A percentile compares a stretch with the other conserved stretches of the same genome.
phyloP scores from a whole-genome alignment of 1,284 basidiomycete genomes.

The Omphalotus olearius region DNA sequence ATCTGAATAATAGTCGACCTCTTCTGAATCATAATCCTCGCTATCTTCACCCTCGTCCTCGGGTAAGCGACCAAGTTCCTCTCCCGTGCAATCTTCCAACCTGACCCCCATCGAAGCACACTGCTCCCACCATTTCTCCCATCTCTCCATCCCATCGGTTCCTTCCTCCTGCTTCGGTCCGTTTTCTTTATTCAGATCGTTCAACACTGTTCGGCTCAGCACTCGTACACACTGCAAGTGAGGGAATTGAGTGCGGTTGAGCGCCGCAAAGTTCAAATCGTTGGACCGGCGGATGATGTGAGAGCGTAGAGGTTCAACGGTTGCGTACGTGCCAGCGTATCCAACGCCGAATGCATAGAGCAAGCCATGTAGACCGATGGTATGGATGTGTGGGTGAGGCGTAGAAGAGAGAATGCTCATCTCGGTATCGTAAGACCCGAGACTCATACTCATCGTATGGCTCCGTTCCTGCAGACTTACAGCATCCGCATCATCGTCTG shows the following conservation, averaged over 20 bases:
- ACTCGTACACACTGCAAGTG: constrained; percentile 52
- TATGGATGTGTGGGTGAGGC: constrained; percentile 53
- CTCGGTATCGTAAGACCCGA: constrained; percentile 1
- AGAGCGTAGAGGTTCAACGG: constrained; percentile 38
- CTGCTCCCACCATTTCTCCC: constrained; percentile 63
- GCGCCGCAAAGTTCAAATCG: constrained; percentile 58
- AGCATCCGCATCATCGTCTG: constrained; percentile 19
- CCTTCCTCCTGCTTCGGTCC: constrained; percentile 29
- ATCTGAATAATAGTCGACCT: constrained; percentile 9
- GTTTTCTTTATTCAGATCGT: constrained; percentile 50
- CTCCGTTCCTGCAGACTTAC: constrained; percentile 15
- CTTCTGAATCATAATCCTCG: background rate
- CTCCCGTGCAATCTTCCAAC: constrained; percentile 68
- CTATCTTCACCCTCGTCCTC: constrained; percentile 28
- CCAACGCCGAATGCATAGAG: constrained; percentile 66
- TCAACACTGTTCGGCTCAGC: constrained; percentile 49
- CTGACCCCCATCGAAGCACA: constrained; percentile 43
- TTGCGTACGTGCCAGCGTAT: constrained; percentile 34
- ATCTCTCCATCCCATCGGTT: constrained; percentile 48
- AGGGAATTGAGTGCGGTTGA: constrained; percentile 56
- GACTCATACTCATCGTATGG: constrained; percentile 3
- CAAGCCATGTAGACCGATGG: constrained; percentile 67
- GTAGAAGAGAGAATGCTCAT: constrained; percentile 13
- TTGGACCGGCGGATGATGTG: constrained; percentile 51
- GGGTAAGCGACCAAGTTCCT: constrained; percentile 52